A percentile compares a stretch with the other conserved stretches of the same genome.
Conservation (phyloP, 148 eudicot species). For the Suaeda aralocaspica region DNA sequence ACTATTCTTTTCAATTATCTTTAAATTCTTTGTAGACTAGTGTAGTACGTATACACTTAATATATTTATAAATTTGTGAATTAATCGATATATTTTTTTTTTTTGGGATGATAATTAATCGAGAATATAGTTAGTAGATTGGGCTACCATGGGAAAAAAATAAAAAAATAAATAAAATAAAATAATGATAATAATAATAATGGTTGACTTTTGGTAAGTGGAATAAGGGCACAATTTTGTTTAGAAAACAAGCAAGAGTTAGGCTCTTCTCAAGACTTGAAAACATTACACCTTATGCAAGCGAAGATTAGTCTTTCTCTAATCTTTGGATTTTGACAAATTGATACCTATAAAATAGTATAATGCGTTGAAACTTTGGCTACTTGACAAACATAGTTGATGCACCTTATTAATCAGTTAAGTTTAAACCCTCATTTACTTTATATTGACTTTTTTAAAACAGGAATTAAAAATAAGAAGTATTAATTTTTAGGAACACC, state of each 20-base stretch:
- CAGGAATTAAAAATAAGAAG: too few relatives aligned
- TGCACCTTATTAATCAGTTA: background rate
- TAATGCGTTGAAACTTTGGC: conserved; percentile 15
- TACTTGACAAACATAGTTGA: background rate
- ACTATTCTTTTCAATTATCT: too few relatives aligned
- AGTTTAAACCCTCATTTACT: background rate
- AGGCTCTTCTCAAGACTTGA: conserved; percentile 17
- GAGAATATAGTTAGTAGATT: background rate
- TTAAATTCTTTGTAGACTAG: too few relatives aligned
- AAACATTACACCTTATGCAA: background rate
- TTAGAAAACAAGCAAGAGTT: background rate
- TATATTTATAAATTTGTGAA: too few relatives aligned
- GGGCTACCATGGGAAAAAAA: background rate
- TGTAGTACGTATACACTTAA: too few relatives aligned
- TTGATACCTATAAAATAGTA: background rate
- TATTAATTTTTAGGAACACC: too few relatives aligned
- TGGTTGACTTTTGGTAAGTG: conserved; percentile 1
- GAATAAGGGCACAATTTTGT: background rate
- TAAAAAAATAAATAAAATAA: too few relatives aligned
- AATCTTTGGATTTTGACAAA: conserved; percentile 7
- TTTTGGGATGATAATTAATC: too few relatives aligned
- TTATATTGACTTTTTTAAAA: too few relatives aligned
- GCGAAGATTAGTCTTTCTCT: background rate
- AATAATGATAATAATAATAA: too few relatives aligned
- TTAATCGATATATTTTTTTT: too few relatives aligned